Percentiles rank a stretch among this genome's conserved stretches.
Evolutionary conservation across 1,139 yeast species (phyloP).

Genomic region (Hemisphaericaspora xylofermentans): DNA sequence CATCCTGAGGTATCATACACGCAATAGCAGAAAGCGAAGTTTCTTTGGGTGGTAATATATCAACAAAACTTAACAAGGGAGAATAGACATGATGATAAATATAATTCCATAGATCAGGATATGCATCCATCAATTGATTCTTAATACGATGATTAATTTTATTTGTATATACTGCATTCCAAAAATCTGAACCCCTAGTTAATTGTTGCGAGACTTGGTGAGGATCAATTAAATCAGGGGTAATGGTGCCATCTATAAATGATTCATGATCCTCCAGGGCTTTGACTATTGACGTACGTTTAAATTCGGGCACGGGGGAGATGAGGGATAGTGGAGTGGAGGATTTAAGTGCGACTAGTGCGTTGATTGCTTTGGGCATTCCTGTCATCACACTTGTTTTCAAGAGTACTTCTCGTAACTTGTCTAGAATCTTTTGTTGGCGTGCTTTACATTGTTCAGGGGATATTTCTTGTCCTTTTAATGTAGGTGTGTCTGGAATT

Average conservation of each 20-base stretch:
- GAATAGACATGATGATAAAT: slow-evolving; percentile 77
- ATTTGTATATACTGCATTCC: slow-evolving; percentile 69
- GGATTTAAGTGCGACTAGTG: slow-evolving; percentile 60
- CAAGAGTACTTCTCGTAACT: slow-evolving; percentile 71
- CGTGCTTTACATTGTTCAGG: slow-evolving; percentile 33
- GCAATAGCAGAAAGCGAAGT: slow-evolving; percentile 78
- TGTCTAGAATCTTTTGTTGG: slow-evolving; percentile 47
- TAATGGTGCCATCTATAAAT: slow-evolving; percentile 37
- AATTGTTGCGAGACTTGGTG: slow-evolving; percentile 28
- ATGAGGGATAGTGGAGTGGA: slow-evolving; percentile 56
- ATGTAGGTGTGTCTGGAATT: slow-evolving; percentile 29
- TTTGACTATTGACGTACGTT: slow-evolving; percentile 26
- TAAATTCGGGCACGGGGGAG: slow-evolving; percentile 22
- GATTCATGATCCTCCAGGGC: slow-evolving; percentile 11
- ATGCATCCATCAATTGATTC: slow-evolving; percentile 66
- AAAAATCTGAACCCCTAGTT: slow-evolving; percentile 60
- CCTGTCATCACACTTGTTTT: slow-evolving; percentile 83
- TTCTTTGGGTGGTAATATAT: slow-evolving; percentile 61
- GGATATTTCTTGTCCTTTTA: background rate
- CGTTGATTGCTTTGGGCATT: slow-evolving; percentile 79
- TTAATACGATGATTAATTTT: slow-evolving; percentile 68
- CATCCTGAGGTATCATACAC: slow-evolving; percentile 86
- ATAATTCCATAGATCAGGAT: slow-evolving; percentile 81
- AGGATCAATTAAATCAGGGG: slow-evolving; percentile 30
- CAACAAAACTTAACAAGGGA: slow-evolving; percentile 69